A percentile compares a stretch with the other conserved stretches of the same genome.
Conservation (phyloP, 352 stramenopile species). For the Pilasporangium apinafurcum region DNA sequence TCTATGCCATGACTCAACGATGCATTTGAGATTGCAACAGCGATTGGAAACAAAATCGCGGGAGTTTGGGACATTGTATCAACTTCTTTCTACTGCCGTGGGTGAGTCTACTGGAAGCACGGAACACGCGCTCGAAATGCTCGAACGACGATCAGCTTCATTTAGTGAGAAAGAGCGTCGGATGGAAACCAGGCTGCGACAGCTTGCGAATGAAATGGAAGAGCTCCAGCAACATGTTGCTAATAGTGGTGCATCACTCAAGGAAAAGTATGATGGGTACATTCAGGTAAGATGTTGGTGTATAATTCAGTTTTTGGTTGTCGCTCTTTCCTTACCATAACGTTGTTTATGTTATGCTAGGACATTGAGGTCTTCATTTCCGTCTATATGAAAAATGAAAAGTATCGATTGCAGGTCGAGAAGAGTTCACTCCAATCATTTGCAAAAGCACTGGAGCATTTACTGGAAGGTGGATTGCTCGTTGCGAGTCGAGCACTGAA, state of each 20-base stretch:
- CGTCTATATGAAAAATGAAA: constrained; percentile 83
- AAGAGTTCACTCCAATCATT: constrained; percentile 75
- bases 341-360: constrained; percentile 13
- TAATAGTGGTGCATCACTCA: constrained; percentile 26
- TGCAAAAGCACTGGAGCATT: constrained; percentile 62
- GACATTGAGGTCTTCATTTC: constrained; percentile 74
- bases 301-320: not conserved
- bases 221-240: constrained; percentile 25
- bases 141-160: too few species aligned
- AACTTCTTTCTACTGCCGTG: too few species aligned
- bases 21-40: constrained; percentile 49
- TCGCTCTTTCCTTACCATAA: not conserved
- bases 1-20: constrained; percentile 36
- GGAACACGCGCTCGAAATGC: constrained; percentile 14
- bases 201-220: constrained; percentile 37
- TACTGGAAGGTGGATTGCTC: constrained; percentile 25
- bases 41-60: constrained; percentile 48
- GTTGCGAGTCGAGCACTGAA: constrained; percentile 27
- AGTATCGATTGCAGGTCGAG: constrained; percentile 73
- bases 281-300: constrained; percentile 32
- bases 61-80: constrained; percentile 26
- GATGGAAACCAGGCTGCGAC: constrained; percentile 35
- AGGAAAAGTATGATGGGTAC: constrained; percentile 41
- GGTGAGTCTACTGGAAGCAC: constrained; percentile 24
- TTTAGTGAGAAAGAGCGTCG: constrained; percentile 21